Conservation (phyloP, 106 monocot genomes). For the Iris macrosiphon region DNA sequence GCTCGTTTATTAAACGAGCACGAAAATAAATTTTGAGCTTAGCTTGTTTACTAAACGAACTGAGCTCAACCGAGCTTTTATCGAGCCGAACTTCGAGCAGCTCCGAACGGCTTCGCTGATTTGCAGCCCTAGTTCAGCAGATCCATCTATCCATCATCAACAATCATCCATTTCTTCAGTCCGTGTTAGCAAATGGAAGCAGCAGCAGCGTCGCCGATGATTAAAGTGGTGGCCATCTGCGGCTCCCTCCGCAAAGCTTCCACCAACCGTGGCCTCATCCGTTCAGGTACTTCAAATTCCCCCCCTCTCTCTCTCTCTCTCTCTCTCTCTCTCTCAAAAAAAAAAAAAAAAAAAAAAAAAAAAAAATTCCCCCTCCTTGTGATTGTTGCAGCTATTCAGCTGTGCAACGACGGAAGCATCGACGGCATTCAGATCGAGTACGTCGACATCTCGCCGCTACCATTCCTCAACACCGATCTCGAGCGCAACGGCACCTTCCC, state of each 20-base stretch:
- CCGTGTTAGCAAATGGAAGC: not conserved
- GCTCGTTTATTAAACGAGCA: too few relatives aligned
- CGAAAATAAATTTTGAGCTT: too few relatives aligned
- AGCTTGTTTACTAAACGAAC: too few relatives aligned
- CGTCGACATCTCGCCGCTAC: slow-evolving; percentile 45
- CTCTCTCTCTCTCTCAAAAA: too few relatives aligned
- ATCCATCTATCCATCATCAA: too few relatives aligned
- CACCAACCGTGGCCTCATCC: slow-evolving; percentile 26
- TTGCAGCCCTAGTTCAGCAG: too few relatives aligned
- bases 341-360: not conserved
- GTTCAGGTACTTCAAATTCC: slow-evolving; percentile 20
- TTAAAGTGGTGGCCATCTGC: slow-evolving; percentile 33
- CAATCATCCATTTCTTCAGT: too few relatives aligned
- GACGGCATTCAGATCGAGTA: slow-evolving; percentile 33
- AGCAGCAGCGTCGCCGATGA: not conserved
- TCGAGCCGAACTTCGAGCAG: too few relatives aligned
- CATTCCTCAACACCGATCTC: slow-evolving; percentile 62
- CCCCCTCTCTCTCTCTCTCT: slow-evolving; percentile 5
- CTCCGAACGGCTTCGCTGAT: too few relatives aligned
- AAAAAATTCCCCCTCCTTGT: not conserved
- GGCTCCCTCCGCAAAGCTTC: slow-evolving; percentile 36
- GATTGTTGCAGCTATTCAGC: slow-evolving; percentile 27
- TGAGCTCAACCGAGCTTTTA: too few relatives aligned
- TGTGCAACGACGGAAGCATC: slow-evolving; percentile 37
- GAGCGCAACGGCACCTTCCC: slow-evolving; percentile 48